These are phyloP conservation scores for Pyrenophora tritici-repentis DNA, from an alignment of 2,329 filamentous ascomycete genomes.

Conservation along the genomic window DNA sequence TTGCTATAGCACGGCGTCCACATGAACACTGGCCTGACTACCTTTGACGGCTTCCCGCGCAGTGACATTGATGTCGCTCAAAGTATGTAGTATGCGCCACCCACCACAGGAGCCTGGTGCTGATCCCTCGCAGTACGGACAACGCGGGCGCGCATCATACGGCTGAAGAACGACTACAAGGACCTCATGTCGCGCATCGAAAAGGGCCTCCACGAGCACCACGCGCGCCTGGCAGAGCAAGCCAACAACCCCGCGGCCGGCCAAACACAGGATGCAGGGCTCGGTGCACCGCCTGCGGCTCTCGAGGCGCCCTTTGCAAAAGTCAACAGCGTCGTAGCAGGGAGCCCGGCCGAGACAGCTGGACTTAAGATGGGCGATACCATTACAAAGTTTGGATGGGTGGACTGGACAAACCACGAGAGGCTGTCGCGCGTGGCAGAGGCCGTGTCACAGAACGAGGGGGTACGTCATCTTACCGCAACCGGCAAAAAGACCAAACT, in stretches of 20 bases:
- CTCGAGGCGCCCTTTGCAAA: constrained; percentile 77
- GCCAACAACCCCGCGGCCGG: constrained; percentile 43
- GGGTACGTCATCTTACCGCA: constrained; percentile 62
- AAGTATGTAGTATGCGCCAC: constrained; percentile 60
- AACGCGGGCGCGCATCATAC: constrained; percentile 87
- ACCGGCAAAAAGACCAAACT: no score
- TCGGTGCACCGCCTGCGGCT: constrained; percentile 35
- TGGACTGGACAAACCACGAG: constrained; percentile 84
- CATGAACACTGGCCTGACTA: constrained; percentile 88
- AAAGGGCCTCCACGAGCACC: constrained; percentile 84
- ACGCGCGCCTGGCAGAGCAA: constrained; percentile 68
- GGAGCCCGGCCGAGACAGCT: constrained; percentile 81
- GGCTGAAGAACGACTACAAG: constrained; percentile 91
- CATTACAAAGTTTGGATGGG: constrained; percentile 83
- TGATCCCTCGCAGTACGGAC: constrained; percentile 73
- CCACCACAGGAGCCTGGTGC: constrained; percentile 5
- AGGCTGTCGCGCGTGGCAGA: constrained; percentile 84
- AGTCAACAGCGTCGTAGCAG: constrained; percentile 79
- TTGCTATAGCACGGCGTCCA: constrained; percentile 79
- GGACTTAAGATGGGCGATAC: constrained; percentile 80
- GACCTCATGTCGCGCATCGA: constrained; percentile 83
- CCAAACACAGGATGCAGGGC: constrained; percentile 23
- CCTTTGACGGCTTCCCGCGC: constrained; percentile 87
- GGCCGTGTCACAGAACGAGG: constrained; percentile 86
- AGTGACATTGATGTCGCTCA: constrained; percentile 94